These are phyloP conservation scores for Trichoderma atrobrunneum DNA, from an alignment of 2,329 filamentous ascomycete genomes.

Conservation along the genomic window DNA sequence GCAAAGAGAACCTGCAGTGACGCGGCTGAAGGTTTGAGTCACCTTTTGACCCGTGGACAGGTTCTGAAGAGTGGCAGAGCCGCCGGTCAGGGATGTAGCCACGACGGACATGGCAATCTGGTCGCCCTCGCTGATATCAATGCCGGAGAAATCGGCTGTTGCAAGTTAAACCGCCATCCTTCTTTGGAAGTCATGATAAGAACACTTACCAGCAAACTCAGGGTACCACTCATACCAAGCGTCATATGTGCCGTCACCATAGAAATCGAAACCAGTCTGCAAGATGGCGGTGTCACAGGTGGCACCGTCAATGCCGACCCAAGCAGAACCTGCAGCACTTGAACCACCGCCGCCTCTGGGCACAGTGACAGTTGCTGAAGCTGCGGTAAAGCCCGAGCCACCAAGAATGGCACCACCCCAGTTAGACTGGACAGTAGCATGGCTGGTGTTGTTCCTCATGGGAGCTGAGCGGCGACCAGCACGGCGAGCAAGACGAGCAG, in stretches of 20 bases:
- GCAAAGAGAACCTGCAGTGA: constrained; percentile 10
- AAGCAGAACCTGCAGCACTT: constrained; percentile 8
- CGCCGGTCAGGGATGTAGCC: constrained; percentile 10
- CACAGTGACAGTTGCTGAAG: constrained; percentile 9
- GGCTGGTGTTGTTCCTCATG: not conserved
- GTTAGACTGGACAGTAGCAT: constrained; percentile 9
- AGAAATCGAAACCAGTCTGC: constrained; percentile 10
- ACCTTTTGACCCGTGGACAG: constrained; percentile 1
- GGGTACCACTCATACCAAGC: constrained; percentile 15
- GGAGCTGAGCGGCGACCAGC: constrained; percentile 8
- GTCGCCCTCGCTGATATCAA: not conserved
- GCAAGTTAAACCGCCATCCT: not conserved
- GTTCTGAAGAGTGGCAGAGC: constrained; percentile 8
- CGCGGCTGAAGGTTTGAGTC: constrained; percentile 1
- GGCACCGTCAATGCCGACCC: constrained; percentile 9
- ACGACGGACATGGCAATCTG: not conserved
- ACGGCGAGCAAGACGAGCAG: constrained; percentile 7
- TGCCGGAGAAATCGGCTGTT: constrained; percentile 10
- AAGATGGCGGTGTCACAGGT: not conserved
- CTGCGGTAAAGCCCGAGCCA: not conserved
- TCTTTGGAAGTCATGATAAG: not conserved
- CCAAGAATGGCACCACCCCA: constrained; percentile 12
- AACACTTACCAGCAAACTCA: not conserved
- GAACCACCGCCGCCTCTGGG: constrained; percentile 1
- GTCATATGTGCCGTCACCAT: constrained; percentile 14